These are phyloP conservation scores for Aphanomyces cochlioides DNA, from an alignment of 352 stramenopile species.

Conservation along the genomic window DNA sequence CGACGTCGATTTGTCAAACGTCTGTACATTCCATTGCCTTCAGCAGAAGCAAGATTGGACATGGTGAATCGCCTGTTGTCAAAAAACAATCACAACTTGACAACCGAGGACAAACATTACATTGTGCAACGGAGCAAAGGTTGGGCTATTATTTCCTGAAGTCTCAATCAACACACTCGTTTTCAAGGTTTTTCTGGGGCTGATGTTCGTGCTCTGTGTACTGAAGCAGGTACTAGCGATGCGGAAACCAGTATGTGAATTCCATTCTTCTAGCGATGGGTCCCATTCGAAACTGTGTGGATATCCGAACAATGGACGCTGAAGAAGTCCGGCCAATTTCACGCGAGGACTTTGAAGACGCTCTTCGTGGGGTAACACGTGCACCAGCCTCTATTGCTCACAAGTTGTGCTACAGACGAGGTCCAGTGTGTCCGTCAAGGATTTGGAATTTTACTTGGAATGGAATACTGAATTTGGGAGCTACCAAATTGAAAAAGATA, in stretches of 20 bases:
- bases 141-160: constrained; percentile 27
- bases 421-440: constrained; percentile 92
- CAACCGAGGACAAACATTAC: constrained; percentile 79
- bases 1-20: constrained; percentile 96
- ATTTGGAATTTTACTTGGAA: constrained; percentile 90
- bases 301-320: constrained; percentile 87
- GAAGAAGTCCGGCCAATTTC: constrained; percentile 92
- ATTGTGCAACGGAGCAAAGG: constrained; percentile 85
- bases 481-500: constrained; percentile 59
- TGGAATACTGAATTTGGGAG: constrained; percentile 94
- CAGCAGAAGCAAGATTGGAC: constrained; percentile 74
- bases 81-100: constrained; percentile 90
- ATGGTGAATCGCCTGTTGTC: constrained; percentile 90
- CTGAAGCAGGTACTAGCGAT: constrained; percentile 65
- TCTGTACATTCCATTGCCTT: constrained; percentile 96
- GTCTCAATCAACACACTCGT: constrained; percentile 4
- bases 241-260: not conserved
- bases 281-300: constrained; percentile 81
- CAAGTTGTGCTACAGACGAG: constrained; percentile 59
- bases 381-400: not conserved
- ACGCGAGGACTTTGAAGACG: constrained; percentile 93
- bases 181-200: constrained; percentile 93
- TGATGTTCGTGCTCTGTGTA: constrained; percentile 96
- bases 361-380: constrained; percentile 71
- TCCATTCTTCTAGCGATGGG: constrained; percentile 81